Conservation (phyloP, 129 eudicot species). For the Gnaphalium uliginosum region DNA sequence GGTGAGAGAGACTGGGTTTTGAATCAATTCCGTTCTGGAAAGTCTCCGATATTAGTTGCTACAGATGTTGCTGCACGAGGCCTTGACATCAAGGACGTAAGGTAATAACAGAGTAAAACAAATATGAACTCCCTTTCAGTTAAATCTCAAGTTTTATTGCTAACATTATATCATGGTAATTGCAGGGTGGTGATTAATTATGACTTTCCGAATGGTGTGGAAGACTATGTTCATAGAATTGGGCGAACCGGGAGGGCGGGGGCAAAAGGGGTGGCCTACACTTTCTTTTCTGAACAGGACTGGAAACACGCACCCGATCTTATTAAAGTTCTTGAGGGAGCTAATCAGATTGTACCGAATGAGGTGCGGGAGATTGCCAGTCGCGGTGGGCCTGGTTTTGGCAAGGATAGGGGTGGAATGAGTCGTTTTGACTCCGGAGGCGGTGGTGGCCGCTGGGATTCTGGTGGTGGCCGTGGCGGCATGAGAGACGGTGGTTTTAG, state of each 20-base stretch:
- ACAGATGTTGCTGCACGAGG: constrained; percentile 99
- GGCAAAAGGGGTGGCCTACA: constrained; percentile 84
- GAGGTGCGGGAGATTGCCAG: constrained; percentile 74
- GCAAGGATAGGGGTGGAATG: constrained; percentile 60
- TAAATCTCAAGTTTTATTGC: neutral
- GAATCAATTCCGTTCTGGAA: constrained; percentile 76
- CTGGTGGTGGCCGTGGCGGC: constrained; percentile 56
- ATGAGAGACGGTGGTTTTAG: constrained; percentile 36
- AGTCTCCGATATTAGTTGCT: constrained; percentile 81
- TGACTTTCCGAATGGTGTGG: constrained; percentile 91
- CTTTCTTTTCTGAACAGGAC: constrained; percentile 90
- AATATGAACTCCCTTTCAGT: neutral
- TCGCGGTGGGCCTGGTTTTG: constrained; percentile 75
- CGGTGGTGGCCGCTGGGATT: constrained; percentile 68
- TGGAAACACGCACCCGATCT: constrained; percentile 87
- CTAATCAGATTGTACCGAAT: constrained; percentile 78
- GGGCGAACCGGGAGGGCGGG: constrained; percentile 98
- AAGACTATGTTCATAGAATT: constrained; percentile 92
- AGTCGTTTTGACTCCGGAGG: constrained; percentile 53
- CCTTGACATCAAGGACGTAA: constrained; percentile 83
- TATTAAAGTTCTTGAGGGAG: constrained; percentile 83
- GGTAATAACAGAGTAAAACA: constrained; percentile 39
- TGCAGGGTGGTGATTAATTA: constrained; percentile 88
- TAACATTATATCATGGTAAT: neutral
- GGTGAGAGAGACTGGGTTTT: constrained; percentile 81